phyloP scores from a whole-genome alignment of 2,329 filamentous ascomycete species.

The Colletotrichum spinosum region DNA sequence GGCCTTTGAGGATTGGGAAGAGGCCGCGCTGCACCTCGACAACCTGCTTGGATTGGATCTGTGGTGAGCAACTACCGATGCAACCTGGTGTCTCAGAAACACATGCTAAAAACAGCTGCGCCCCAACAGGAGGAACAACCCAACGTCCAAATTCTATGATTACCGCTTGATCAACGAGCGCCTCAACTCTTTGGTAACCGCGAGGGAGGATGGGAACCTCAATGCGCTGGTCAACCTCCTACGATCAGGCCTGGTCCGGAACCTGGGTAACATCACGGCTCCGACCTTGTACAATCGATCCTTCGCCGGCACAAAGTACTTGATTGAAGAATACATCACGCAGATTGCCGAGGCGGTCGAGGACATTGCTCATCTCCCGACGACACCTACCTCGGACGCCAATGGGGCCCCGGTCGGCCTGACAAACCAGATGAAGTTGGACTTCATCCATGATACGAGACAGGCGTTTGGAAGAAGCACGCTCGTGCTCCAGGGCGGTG shows the following conservation, averaged over 20 bases:
- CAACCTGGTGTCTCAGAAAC: conserved; percentile 21
- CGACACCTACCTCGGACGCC: conserved; percentile 56
- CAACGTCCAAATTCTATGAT: conserved; percentile 85
- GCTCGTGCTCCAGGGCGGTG: conserved; percentile 87
- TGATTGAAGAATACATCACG: conserved; percentile 92
- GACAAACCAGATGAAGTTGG: conserved; percentile 82
- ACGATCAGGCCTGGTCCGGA: conserved; percentile 82
- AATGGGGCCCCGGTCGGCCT: conserved; percentile 54
- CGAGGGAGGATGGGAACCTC: conserved; percentile 78
- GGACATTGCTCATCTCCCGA: conserved; percentile 77
- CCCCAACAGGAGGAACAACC: conserved; percentile 78
- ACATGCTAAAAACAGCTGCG: conserved; percentile 30
- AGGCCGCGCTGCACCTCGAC: conserved; percentile 85
- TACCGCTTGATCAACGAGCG: conserved; percentile 85
- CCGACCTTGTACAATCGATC: conserved; percentile 85
- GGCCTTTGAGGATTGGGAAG: conserved; percentile 87
- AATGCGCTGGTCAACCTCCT: conserved; percentile 82
- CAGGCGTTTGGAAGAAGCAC: conserved; percentile 90
- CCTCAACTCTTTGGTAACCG: conserved; percentile 75
- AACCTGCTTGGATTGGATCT: conserved; percentile 82
- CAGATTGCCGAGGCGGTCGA: conserved; percentile 85
- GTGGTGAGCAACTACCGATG: conserved; percentile 64
- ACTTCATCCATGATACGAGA: conserved; percentile 86
- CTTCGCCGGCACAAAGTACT: conserved; percentile 87
- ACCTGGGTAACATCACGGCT: conserved; percentile 90